Conservation (phyloP, 2,329 filamentous ascomycete genomes). For the Colletotrichum echinochloae region DNA sequence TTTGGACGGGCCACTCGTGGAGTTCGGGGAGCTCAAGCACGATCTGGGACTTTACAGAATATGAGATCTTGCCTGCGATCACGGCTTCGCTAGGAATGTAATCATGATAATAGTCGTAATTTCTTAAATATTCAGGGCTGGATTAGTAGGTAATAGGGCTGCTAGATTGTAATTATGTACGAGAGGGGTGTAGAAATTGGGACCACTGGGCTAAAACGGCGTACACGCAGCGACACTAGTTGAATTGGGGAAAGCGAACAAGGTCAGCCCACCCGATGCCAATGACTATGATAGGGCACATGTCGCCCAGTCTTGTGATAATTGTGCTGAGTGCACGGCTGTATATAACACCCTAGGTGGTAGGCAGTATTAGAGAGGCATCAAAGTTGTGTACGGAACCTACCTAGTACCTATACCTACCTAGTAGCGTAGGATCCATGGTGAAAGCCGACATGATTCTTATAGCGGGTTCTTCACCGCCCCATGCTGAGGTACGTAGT, state of each 20-base stretch:
- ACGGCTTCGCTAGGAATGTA: not conserved
- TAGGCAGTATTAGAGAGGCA: too few species aligned
- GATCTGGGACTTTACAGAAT: not conserved
- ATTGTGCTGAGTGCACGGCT: not conserved
- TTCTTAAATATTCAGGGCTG: not conserved
- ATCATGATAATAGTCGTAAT: not conserved
- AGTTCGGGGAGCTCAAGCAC: not conserved
- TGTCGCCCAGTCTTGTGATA: not conserved
- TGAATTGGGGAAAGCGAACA: not conserved
- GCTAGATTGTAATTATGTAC: too few species aligned
- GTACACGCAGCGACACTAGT: not conserved
- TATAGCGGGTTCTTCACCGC: too few species aligned
- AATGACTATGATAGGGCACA: not conserved
- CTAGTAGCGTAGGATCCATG: too few species aligned
- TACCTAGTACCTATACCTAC: too few species aligned
- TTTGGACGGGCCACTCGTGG: not conserved
- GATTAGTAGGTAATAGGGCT: not conserved
- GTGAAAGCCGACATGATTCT: too few species aligned
- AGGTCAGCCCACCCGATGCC: not conserved
- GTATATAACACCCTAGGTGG: too few species aligned
- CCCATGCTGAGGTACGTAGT: too few species aligned
- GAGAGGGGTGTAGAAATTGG: too few species aligned
- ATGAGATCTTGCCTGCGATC: not conserved
- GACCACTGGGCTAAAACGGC: not conserved
- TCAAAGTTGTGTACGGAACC: too few species aligned